Conservation (phyloP, 306 rosid species). For the Cucumis melo region DNA sequence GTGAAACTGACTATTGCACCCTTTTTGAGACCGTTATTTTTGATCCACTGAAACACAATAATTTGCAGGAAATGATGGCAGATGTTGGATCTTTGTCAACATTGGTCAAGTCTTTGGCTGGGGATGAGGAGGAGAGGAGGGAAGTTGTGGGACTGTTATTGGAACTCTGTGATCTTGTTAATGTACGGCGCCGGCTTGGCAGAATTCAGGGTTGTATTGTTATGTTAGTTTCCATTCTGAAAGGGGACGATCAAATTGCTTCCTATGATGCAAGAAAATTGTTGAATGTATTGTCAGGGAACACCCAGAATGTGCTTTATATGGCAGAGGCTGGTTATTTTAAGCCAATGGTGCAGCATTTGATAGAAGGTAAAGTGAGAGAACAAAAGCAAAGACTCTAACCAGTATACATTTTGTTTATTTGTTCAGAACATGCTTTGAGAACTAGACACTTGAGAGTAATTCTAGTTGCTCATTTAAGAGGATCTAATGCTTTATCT, state of each 20-base stretch:
- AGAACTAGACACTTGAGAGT: not conserved
- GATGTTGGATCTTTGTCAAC: conserved; percentile 45
- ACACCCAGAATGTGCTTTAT: conserved; percentile 76
- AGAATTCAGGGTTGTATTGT: conserved; percentile 82
- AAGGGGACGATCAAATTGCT: conserved; percentile 61
- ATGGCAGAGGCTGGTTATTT: conserved; percentile 97
- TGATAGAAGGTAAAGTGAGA: conserved; percentile 46
- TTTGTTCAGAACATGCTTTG: not conserved
- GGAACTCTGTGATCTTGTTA: conserved; percentile 45
- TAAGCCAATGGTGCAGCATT: conserved; percentile 58
- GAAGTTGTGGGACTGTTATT: conserved; percentile 69
- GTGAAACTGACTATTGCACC: not conserved
- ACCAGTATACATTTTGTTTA: not conserved
- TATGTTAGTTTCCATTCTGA: conserved; percentile 66
- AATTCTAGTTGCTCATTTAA: not conserved
- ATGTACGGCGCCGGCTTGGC: conserved; percentile 60
- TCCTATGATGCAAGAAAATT: conserved; percentile 50
- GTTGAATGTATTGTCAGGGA: conserved; percentile 54
- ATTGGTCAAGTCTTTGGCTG: conserved; percentile 53
- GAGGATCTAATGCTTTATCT: not conserved
- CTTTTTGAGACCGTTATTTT: not conserved
- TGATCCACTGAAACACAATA: not conserved
- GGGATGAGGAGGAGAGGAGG: conserved; percentile 69
- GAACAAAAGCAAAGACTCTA: not conserved
- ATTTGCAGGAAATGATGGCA: conserved; percentile 63